A percentile compares a stretch with the other conserved stretches of the same genome.
Evolutionary conservation across 2,329 filamentous ascomycete genomes (phyloP).

Genomic region (Myriosclerotinia scirpicola): DNA sequence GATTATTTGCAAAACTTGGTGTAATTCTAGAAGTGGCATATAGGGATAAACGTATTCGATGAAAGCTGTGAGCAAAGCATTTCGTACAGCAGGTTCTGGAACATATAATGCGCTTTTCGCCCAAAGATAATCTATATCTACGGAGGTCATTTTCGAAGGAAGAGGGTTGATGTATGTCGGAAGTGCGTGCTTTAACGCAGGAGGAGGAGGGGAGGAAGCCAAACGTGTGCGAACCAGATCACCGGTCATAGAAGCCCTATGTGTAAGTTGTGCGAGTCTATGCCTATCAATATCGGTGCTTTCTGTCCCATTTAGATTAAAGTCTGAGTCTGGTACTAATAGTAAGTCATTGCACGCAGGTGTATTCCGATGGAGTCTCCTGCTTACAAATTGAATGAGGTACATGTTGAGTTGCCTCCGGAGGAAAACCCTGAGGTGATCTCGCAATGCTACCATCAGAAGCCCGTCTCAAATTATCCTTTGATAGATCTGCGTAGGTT

Average conservation of each 20-base stretch:
- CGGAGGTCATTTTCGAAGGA: slow-evolving; percentile 71
- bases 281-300: slow-evolving; percentile 25
- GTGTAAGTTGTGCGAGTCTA: slow-evolving; percentile 24
- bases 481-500: slow-evolving; percentile 25
- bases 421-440: background rate
- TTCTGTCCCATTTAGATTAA: slow-evolving; percentile 27
- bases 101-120: slow-evolving; percentile 82
- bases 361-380: background rate
- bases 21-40: slow-evolving; percentile 80
- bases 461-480: slow-evolving; percentile 27
- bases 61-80: slow-evolving; percentile 78
- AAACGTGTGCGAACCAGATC: slow-evolving; percentile 35
- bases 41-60: slow-evolving; percentile 90
- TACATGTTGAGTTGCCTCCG: slow-evolving; percentile 29
- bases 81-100: slow-evolving; percentile 68
- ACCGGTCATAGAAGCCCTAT: slow-evolving; percentile 36
- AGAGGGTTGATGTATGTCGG: slow-evolving; percentile 76
- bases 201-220: slow-evolving; percentile 27
- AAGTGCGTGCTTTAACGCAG: slow-evolving; percentile 42
- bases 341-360: slow-evolving; percentile 2
- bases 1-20: slow-evolving; percentile 60
- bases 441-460: background rate
- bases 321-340: slow-evolving; percentile 33
- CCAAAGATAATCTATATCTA: slow-evolving; percentile 80
- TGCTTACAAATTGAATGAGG: slow-evolving; percentile 40